A percentile compares a stretch with the other conserved stretches of the same genome.
Evolutionary conservation across 805 yeast species (phyloP).

Genomic region (Blastobotrys parvus): DNA sequence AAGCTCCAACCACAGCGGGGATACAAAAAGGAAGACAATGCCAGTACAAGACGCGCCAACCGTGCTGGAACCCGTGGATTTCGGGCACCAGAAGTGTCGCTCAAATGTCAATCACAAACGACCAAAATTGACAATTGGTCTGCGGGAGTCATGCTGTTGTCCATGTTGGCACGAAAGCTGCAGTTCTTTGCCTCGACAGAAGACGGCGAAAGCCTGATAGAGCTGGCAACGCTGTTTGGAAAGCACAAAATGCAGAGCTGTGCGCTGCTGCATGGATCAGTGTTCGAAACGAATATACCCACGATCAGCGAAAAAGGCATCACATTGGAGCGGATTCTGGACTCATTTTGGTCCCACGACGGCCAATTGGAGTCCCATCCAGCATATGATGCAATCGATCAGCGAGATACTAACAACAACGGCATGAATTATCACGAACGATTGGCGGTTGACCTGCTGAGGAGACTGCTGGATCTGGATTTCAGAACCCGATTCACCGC

Average conservation of each 20-base stretch:
- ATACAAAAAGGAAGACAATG: constrained; percentile 75
- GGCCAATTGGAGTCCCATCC: not conserved
- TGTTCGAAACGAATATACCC: constrained; percentile 59
- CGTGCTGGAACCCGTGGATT: constrained; percentile 96
- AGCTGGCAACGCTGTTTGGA: constrained; percentile 77
- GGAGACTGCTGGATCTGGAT: constrained; percentile 59
- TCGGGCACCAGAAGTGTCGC: constrained; percentile 86
- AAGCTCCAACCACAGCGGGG: constrained; percentile 40
- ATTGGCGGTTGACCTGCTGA: constrained; percentile 26
- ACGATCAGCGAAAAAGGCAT: constrained; percentile 39
- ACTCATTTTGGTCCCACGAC: constrained; percentile 17
- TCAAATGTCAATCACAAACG: constrained; percentile 78
- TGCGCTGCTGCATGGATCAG: constrained; percentile 82
- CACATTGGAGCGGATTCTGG: constrained; percentile 35
- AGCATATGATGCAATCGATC: not conserved
- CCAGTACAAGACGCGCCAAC: constrained; percentile 88
- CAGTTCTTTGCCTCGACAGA: constrained; percentile 93
- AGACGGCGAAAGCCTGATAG: constrained; percentile 86
- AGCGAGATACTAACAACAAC: not conserved
- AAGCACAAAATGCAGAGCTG: constrained; percentile 59
- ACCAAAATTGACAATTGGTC: constrained; percentile 87
- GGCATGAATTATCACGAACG: constrained; percentile 14
- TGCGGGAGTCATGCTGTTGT: constrained; percentile 78
- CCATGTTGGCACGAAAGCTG: constrained; percentile 69
- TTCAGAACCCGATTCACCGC: constrained; percentile 62